A percentile compares a stretch with the other conserved stretches of the same genome.
phyloP scores from a whole-genome alignment of 257 asterid genomes.

The Nicotiana attenuata region DNA sequence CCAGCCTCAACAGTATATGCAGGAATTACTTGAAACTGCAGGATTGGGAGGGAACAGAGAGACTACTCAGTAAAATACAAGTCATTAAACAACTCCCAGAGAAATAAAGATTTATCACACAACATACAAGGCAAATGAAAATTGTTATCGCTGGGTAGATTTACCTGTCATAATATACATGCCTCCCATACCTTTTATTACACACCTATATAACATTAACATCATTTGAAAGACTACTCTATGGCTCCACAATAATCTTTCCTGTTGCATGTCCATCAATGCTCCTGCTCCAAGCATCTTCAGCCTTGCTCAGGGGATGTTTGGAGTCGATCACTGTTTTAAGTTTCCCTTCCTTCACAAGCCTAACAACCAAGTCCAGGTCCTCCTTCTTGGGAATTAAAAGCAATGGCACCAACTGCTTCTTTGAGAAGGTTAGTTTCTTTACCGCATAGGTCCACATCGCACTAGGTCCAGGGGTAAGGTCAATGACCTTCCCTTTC shows the following conservation, averaged over 20 bases:
- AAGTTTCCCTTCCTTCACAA: conserved; percentile 60
- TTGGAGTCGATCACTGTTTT: conserved; percentile 51
- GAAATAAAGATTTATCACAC: no score
- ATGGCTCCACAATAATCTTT: conserved; percentile 47
- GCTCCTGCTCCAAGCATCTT: conserved; percentile 58
- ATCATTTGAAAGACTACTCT: neutral
- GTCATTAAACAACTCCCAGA: no score
- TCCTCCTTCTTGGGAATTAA: conserved; percentile 22
- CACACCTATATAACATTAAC: neutral
- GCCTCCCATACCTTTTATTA: neutral
- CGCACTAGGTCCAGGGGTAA: conserved; percentile 40
- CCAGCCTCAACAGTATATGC: no score
- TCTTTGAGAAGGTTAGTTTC: conserved; percentile 39
- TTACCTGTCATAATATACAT: neutral
- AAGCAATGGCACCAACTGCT: conserved; percentile 39
- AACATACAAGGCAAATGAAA: neutral
- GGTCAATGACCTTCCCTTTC: conserved; percentile 47
- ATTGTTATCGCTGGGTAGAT: neutral
- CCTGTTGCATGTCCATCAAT: conserved; percentile 72
- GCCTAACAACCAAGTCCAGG: conserved; percentile 40
- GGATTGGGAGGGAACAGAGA: no score
- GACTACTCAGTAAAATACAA: no score
- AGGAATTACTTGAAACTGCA: no score
- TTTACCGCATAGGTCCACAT: conserved; percentile 35
- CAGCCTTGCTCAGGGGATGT: conserved; percentile 37